These are phyloP conservation scores for Sedum album DNA, from an alignment of 164 flowering plant genomes.

Conservation along the genomic window DNA sequence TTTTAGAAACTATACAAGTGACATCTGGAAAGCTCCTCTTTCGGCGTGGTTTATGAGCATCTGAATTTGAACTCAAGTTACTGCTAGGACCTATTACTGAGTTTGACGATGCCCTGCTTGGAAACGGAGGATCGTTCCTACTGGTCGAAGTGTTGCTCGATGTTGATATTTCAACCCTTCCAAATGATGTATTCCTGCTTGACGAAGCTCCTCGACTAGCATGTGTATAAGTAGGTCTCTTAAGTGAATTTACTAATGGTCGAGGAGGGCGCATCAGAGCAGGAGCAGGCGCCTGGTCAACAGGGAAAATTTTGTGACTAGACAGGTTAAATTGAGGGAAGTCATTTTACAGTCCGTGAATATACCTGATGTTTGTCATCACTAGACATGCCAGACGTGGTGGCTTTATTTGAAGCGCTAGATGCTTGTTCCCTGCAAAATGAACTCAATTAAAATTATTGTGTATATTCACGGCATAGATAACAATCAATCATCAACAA, in stretches of 20 bases:
- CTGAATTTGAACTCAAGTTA: constrained; percentile 84
- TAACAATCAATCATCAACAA: not conserved
- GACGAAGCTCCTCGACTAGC: constrained; percentile 45
- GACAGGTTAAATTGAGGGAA: not conserved
- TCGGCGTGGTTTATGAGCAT: constrained; percentile 85
- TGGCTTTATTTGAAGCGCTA: constrained; percentile 83
- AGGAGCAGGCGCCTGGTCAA: constrained; percentile 68
- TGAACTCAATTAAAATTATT: not conserved
- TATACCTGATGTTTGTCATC: constrained; percentile 94
- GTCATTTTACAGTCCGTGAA: constrained; percentile 1
- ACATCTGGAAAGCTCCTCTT: constrained; percentile 54
- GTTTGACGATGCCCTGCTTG: constrained; percentile 38
- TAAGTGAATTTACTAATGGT: constrained; percentile 34
- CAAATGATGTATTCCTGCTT: constrained; percentile 27
- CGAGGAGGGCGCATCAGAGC: constrained; percentile 88
- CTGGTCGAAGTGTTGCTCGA: constrained; percentile 57
- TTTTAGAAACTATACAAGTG: not conserved
- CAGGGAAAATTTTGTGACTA: constrained; percentile 10
- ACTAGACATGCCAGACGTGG: constrained; percentile 88
- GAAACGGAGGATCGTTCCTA: constrained; percentile 33
- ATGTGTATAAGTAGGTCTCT: constrained; percentile 24
- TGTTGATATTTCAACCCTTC: constrained; percentile 37
- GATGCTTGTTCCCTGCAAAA: constrained; percentile 80
- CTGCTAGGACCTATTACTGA: constrained; percentile 52
- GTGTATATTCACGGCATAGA: not conserved